phyloP scores from a whole-genome alignment of 208 protist species.

The Acanthamoeba lenticulata region DNA sequence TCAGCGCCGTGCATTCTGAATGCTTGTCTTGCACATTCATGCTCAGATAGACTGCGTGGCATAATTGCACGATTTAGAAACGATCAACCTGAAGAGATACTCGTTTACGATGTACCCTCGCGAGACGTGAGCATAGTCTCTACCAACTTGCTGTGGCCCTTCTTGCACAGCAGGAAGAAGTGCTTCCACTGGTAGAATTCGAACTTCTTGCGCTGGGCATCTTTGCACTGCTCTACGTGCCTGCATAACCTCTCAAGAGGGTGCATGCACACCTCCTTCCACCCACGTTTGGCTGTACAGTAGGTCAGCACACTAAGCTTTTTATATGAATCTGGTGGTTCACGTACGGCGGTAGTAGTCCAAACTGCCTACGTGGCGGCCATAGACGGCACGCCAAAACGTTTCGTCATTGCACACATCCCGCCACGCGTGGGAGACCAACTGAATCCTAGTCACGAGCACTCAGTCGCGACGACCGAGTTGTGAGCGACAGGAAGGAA shows the following conservation, averaged over 20 bases:
- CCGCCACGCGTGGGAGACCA: background rate
- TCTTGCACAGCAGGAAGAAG: slow-evolving; percentile 41
- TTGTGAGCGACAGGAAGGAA: too few relatives aligned
- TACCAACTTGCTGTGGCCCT: slow-evolving; percentile 7
- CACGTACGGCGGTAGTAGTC: background rate
- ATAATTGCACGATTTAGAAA: background rate
- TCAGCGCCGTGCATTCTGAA: background rate
- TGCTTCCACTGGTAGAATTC: background rate
- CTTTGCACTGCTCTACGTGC: background rate
- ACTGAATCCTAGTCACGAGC: background rate
- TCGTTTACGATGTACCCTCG: slow-evolving; percentile 4
- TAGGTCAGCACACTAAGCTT: too few relatives aligned
- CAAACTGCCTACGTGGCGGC: background rate
- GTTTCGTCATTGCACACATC: background rate
- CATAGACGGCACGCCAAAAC: slow-evolving; percentile 15
- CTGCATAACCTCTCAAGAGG: background rate
- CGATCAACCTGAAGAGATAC: background rate
- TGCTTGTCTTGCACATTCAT: background rate
- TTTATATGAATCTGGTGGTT: too few relatives aligned
- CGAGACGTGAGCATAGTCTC: background rate
- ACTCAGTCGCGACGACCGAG: too few relatives aligned
- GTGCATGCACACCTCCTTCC: background rate
- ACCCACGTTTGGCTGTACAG: background rate
- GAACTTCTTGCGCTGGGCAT: background rate
- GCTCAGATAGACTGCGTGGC: background rate